Evolutionary conservation across 768 basidiomycete genomes (phyloP), one percentile per base, ranked within the genome.

Genomic region (Lactarius quietus): DNA sequence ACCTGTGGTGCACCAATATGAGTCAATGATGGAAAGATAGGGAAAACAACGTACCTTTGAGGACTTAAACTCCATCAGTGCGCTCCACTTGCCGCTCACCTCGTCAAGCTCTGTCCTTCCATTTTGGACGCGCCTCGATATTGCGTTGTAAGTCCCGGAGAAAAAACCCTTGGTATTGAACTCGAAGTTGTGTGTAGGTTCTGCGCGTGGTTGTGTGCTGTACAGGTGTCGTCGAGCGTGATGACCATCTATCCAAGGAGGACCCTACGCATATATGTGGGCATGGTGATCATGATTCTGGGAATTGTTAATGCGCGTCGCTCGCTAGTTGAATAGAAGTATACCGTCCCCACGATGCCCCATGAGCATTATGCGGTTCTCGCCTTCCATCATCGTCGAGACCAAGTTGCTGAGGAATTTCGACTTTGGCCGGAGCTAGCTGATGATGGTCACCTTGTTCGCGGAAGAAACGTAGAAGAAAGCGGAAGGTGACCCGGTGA

Each of bases 131-230:
- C 86, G 85, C 14, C 97, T 96, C 6, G 85, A 75, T 64, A 99
- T 84, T 41, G 89, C 87, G 73, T 99, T 98, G 80, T 98, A 96
- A 62, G 91, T 90, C 28, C 97, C 97, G 1, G 94, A 95, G 78
- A 98, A 97, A 82, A 96, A 98, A 26, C 96, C 96, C 85, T 97
- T 98, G 48, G 95, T 95, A 83, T 98, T 98, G 82, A 98, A 99
- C 70, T 98, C 94, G 39, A 98, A 78, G 73, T 96, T 66, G 90
- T 91, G 54, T 74, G 78, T 67, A 92, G 74, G 23, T 86, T 86
- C 51, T 86, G 85, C 71, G 86, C 86, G 72, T 91, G 87, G 78
- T 94, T 95, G 79, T 86, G 87, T 63, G 93, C 93, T 9, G 80
- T 83, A 70, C 93, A 94, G 41, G 85, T 84, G 76, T 98, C 97